These are phyloP conservation scores for Leptosphaerulina australis DNA, from an alignment of 2,329 filamentous ascomycete genomes.

Conservation along the genomic window DNA sequence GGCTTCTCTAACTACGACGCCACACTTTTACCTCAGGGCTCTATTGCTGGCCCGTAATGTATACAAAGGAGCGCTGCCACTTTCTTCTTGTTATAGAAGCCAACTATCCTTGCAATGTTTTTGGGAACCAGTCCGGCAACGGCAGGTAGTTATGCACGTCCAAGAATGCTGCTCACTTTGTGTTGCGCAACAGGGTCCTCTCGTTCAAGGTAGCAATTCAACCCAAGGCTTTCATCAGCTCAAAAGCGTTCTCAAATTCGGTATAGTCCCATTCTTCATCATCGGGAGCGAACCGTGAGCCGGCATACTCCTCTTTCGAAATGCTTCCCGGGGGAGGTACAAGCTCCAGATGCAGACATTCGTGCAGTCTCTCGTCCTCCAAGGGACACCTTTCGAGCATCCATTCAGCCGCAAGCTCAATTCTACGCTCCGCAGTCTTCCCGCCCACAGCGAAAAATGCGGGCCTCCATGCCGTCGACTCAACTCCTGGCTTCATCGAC, in stretches of 20 bases:
- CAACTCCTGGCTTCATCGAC: constrained; percentile 28
- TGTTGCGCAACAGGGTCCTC: too few relatives aligned
- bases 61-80: too few relatives aligned
- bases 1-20: too few relatives aligned
- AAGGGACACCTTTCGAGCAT: constrained; percentile 31
- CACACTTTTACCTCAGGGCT: too few relatives aligned
- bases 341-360: constrained; percentile 37
- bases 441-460: constrained; percentile 33
- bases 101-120: too few relatives aligned
- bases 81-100: too few relatives aligned
- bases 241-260: constrained; percentile 23
- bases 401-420: constrained; percentile 36
- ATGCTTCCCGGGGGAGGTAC: constrained; percentile 17
- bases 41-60: too few relatives aligned
- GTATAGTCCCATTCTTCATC: constrained; percentile 36
- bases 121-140: too few relatives aligned
- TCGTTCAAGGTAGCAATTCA: neutral
- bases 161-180: too few relatives aligned
- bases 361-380: constrained; percentile 26
- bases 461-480: constrained; percentile 28
- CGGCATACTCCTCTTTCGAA: constrained; percentile 25
- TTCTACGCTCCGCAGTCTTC: constrained; percentile 35
- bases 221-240: constrained; percentile 5
- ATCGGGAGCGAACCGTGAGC: constrained; percentile 28
- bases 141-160: too few relatives aligned